Percentiles rank a stretch among this genome's conserved stretches.
Evolutionary conservation across 164 flowering plant genomes (phyloP).

Genomic region (Nymphaea thermarum): DNA sequence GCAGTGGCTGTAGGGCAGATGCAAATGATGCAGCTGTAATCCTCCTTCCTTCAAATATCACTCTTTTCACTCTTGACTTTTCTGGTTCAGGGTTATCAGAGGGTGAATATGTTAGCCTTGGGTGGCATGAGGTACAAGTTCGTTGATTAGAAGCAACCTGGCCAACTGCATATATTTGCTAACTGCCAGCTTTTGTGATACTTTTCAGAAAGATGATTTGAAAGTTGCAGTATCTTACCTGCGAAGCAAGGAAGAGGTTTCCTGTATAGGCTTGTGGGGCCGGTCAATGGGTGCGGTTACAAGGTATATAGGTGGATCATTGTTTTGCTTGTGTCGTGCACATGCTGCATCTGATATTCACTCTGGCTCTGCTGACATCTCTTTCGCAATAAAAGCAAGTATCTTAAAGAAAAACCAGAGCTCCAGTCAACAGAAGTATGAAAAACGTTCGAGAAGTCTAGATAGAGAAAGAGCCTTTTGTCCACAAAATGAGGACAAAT

Average conservation of each 20-base stretch:
- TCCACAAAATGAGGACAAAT: too few species aligned
- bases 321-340: too few species aligned
- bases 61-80: constrained; percentile 92
- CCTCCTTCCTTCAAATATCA: constrained; percentile 86
- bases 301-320: constrained; percentile 27
- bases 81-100: constrained; percentile 97
- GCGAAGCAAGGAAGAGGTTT: constrained; percentile 51
- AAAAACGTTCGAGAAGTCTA: too few species aligned
- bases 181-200: neutral
- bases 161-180: neutral
- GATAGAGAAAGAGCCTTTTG: too few species aligned
- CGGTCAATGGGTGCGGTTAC: constrained; percentile 99
- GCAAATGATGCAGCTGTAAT: constrained; percentile 89
- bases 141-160: neutral
- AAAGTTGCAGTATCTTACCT: constrained; percentile 60
- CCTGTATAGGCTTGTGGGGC: constrained; percentile 94
- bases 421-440: too few species aligned
- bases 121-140: constrained; percentile 86
- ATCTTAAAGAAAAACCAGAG: too few species aligned
- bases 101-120: constrained; percentile 91
- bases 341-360: too few species aligned
- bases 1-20: constrained; percentile 94
- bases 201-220: constrained; percentile 74
- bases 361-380: too few species aligned
- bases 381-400: too few species aligned